phyloP scores from a whole-genome alignment of 2,329 filamentous ascomycete genomes.

The Sphaerulina populicola region DNA sequence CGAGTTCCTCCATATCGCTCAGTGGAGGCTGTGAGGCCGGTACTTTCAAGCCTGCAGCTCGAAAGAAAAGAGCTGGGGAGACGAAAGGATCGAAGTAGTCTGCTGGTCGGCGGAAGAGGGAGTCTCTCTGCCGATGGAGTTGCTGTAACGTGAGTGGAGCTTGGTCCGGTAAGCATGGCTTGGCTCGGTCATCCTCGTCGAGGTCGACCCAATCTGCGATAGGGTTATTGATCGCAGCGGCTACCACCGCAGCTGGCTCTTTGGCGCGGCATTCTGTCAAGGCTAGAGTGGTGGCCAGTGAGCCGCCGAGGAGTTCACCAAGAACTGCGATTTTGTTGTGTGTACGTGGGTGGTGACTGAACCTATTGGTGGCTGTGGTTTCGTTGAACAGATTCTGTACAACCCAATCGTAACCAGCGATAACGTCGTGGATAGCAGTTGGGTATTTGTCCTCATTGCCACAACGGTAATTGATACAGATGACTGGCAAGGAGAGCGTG shows the following conservation, averaged over 20 bases:
- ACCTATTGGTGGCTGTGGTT: slow-evolving; percentile 16
- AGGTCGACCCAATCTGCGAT: slow-evolving; percentile 41
- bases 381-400: not conserved
- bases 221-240: slow-evolving; percentile 42
- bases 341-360: slow-evolving; percentile 24
- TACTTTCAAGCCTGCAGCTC: slow-evolving; percentile 34
- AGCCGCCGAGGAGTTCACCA: slow-evolving; percentile 43
- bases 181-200: slow-evolving; percentile 3
- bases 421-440: slow-evolving; percentile 41
- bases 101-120: slow-evolving; percentile 37
- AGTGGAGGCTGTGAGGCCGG: slow-evolving; percentile 17
- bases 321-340: slow-evolving; percentile 37
- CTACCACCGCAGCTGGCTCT: slow-evolving; percentile 36
- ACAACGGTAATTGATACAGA: slow-evolving; percentile 41
- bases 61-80: slow-evolving; percentile 45
- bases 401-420: slow-evolving; percentile 40
- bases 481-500: slow-evolving; percentile 35
- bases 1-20: slow-evolving; percentile 31
- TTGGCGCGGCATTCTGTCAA: slow-evolving; percentile 41
- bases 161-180: slow-evolving; percentile 9
- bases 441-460: slow-evolving; percentile 36
- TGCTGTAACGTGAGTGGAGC: not conserved
- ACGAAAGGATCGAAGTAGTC: slow-evolving; percentile 45
- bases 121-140: slow-evolving; percentile 31
- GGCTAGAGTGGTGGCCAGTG: slow-evolving; percentile 43